Evolutionary conservation across 169 alveolate genomes (phyloP), one percentile per base, ranked within the genome.

Genomic region (Plasmodium fragile): DNA sequence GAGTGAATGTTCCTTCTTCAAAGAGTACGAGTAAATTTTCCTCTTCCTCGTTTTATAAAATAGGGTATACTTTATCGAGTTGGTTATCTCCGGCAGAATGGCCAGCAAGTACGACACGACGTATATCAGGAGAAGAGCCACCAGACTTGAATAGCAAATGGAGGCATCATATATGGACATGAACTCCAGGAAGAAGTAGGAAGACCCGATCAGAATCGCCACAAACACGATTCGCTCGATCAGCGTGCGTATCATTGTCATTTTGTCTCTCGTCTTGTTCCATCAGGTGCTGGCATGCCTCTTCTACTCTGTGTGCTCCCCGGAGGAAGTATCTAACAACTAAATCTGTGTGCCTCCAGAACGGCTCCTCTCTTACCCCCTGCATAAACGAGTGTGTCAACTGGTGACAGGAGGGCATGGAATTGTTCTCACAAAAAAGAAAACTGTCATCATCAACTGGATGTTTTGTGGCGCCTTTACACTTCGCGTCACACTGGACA

Each of bases 31-130:
- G 18, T 53, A 78, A 25, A 87, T 69, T 65, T 77, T 53, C 36
- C 10, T 32, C 71, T 87, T 87, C 41, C 89, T 78, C 10, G 75
- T 55, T 78, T 87, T 87, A 25, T 87, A 78, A 87, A 87, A 72
- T 34, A 79, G 69, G 25, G 59, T 59, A 39, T 87, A 78, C 43
- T 78, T 87, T 10, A 87, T 59, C 22, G 93, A 87, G 34, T 87
- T 87, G 8, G 52, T 30, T 49, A 78, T 78, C 2, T 87, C 93
- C 2, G 90, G 81, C 32, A 87, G 52, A 18, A 87, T 39, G 25
- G 93, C 81, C 7, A 87, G 36, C 6, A 59, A 28, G 71, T 87
- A 78, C 28, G 93, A 75, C 43, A 39, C 22, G 7, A 65, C 49
- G 41, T 87, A 87, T 25, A 87, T 78, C 32, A 77, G 30, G 10